phyloP scores from a whole-genome alignment of 768 basidiomycete genomes.

The Sutorius australiensis region DNA sequence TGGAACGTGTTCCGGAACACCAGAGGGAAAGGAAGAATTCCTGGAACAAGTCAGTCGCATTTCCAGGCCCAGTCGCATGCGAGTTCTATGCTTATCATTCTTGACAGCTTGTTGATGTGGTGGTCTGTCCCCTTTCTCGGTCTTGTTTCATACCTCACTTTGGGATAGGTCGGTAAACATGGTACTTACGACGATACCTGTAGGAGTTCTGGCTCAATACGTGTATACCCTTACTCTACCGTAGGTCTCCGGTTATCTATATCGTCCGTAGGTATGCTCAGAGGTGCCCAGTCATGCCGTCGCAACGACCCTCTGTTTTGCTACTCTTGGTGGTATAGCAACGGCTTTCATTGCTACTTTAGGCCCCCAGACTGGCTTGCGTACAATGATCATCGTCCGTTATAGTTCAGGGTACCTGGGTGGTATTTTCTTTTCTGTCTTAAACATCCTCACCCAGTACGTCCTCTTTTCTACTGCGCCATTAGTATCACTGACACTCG shows the following conservation, averaged over 20 bases:
- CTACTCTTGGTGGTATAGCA: conserved; percentile 38
- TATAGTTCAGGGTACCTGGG: conserved; percentile 49
- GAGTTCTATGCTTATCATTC: neutral
- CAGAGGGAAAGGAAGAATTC: conserved; percentile 42
- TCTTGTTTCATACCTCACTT: neutral
- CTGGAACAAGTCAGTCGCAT: conserved; percentile 40
- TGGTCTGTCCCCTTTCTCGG: conserved; percentile 26
- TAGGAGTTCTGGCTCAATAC: conserved; percentile 47
- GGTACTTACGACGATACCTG: conserved; percentile 46
- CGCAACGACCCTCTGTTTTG: conserved; percentile 45
- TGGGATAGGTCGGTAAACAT: conserved; percentile 43
- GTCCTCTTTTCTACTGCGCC: neutral
- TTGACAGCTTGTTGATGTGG: conserved; percentile 42
- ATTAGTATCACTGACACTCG: neutral
- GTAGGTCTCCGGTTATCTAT: conserved; percentile 22
- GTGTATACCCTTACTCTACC: conserved; percentile 47
- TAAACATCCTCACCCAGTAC: conserved; percentile 52
- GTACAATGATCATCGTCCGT: conserved; percentile 51
- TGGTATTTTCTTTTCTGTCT: conserved; percentile 44
- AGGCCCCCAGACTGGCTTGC: conserved; percentile 49
- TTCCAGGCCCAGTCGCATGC: neutral
- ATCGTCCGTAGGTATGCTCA: neutral
- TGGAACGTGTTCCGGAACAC: conserved; percentile 51
- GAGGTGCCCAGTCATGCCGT: conserved; percentile 35
- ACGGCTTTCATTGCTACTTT: conserved; percentile 52